Evolutionary conservation across 2,329 filamentous ascomycete genomes (phyloP).

Genomic region (Celoporthe dispersa): DNA sequence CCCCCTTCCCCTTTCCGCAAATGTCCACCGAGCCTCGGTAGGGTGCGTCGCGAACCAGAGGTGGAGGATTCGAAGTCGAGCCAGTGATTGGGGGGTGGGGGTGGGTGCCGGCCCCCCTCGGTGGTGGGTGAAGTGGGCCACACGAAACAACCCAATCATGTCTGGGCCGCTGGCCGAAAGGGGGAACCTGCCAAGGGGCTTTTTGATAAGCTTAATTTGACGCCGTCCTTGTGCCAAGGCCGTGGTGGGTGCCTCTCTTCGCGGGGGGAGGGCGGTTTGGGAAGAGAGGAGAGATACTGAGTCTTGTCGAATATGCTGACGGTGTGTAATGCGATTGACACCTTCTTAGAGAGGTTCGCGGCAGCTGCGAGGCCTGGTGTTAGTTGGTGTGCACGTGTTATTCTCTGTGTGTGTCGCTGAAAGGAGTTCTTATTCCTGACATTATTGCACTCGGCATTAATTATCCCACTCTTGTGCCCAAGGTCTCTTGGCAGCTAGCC

Average conservation of each 20-base stretch:
- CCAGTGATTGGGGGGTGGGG: not conserved
- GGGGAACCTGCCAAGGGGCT: conserved; percentile 5
- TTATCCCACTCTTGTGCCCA: not conserved
- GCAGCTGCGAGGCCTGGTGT: not conserved
- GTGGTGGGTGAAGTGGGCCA: not conserved
- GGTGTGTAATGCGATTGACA: not conserved
- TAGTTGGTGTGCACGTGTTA: not conserved
- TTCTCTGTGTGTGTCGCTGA: not conserved
- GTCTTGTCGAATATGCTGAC: not conserved
- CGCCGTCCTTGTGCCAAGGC: conserved; percentile 11
- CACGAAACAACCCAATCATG: conserved; percentile 6
- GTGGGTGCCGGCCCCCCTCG: not conserved
- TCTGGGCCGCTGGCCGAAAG: not conserved
- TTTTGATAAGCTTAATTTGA: conserved; percentile 13
- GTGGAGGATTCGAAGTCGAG: not conserved
- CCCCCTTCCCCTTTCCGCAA: not conserved
- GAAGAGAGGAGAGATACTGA: not conserved
- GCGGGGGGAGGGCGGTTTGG: not conserved
- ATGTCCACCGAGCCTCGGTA: conserved; percentile 9
- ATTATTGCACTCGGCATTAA: not conserved
- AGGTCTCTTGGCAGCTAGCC: not conserved
- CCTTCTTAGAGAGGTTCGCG: not conserved
- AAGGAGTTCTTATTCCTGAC: not conserved
- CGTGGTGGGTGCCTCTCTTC: not conserved
- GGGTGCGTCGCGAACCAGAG: not conserved